phyloP scores from a whole-genome alignment of 345 rosid genomes.

The Anastatica hierochuntica region DNA sequence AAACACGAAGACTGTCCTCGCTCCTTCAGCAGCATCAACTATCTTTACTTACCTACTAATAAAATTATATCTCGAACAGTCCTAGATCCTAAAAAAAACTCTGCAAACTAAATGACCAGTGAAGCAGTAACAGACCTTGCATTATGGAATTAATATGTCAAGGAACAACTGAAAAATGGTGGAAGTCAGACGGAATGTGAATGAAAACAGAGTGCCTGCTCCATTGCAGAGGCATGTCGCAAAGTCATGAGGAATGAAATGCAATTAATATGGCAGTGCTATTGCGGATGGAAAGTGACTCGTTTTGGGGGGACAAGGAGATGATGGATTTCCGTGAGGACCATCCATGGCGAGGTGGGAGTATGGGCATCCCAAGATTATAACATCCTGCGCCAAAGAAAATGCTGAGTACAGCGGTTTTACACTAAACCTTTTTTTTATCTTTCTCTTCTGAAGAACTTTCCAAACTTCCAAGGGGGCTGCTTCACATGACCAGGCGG shows the following conservation, averaged over 20 bases:
- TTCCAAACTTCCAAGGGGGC: constrained; percentile 41
- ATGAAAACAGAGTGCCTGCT: constrained; percentile 57
- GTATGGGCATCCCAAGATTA: constrained; percentile 44
- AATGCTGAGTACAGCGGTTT: constrained; percentile 83
- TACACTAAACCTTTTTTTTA: constrained; percentile 31
- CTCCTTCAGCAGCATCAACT: constrained; percentile 21
- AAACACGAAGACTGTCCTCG: constrained; percentile 18
- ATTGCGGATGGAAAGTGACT: constrained; percentile 60
- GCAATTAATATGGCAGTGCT: constrained; percentile 63
- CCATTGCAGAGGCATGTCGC: constrained; percentile 65
- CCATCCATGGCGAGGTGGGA: constrained; percentile 51
- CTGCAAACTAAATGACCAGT: constrained; percentile 59
- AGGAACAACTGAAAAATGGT: constrained; percentile 71
- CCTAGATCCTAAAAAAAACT: constrained; percentile 36
- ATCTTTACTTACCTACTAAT: constrained; percentile 31
- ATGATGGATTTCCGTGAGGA: constrained; percentile 47
- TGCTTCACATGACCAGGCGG: neutral
- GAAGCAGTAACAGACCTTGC: constrained; percentile 89
- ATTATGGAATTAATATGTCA: constrained; percentile 70
- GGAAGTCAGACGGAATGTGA: constrained; percentile 74
- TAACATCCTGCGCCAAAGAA: constrained; percentile 90
- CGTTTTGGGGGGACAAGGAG: constrained; percentile 45
- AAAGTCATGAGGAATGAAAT: constrained; percentile 68
- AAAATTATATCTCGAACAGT: constrained; percentile 36
- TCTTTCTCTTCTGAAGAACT: constrained; percentile 27